Conservation (phyloP, 2,329 filamentous ascomycete species). For the Paraphaeosphaeria minitans region DNA sequence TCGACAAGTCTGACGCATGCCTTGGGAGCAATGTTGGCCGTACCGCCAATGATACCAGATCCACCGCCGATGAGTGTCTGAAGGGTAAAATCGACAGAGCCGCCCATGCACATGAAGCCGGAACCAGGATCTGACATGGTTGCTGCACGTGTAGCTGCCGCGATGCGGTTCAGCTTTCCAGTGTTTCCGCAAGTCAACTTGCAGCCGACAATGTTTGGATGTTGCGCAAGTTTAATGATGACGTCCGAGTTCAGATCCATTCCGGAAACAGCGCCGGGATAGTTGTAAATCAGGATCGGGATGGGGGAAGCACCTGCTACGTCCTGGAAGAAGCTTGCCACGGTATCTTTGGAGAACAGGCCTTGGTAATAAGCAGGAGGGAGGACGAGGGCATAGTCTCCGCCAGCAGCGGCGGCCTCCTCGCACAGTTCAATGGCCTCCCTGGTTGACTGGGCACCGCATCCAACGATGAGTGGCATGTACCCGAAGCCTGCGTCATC, state of each 20-base stretch:
- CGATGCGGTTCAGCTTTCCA: constrained; percentile 67
- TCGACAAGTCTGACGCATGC: constrained; percentile 66
- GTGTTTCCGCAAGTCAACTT: constrained; percentile 75
- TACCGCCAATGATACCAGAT: constrained; percentile 72
- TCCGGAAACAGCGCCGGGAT: constrained; percentile 66
- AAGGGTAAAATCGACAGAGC: constrained; percentile 74
- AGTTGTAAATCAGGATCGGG: constrained; percentile 73
- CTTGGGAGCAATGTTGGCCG: constrained; percentile 72
- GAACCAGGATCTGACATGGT: constrained; percentile 46
- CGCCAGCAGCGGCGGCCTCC: constrained; percentile 71
- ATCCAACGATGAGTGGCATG: constrained; percentile 77
- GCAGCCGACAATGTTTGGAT: constrained; percentile 70
- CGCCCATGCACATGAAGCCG: constrained; percentile 72
- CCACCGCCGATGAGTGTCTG: constrained; percentile 73
- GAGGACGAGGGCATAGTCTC: constrained; percentile 76
- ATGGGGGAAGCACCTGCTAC: constrained; percentile 68
- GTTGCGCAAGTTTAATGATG: constrained; percentile 63
- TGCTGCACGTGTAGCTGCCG: constrained; percentile 56
- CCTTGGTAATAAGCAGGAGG: constrained; percentile 77
- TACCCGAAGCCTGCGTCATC: constrained; percentile 67
- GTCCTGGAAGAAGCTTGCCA: constrained; percentile 68
- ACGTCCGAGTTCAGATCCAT: constrained; percentile 68
- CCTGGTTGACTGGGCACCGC: constrained; percentile 72
- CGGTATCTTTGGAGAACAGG: constrained; percentile 65
- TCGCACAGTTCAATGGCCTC: constrained; percentile 73